Evolutionary conservation across 78 protist species (phyloP), one percentile per base, ranked within the genome.

Genomic region (Tieghemostelium lacteum): DNA sequence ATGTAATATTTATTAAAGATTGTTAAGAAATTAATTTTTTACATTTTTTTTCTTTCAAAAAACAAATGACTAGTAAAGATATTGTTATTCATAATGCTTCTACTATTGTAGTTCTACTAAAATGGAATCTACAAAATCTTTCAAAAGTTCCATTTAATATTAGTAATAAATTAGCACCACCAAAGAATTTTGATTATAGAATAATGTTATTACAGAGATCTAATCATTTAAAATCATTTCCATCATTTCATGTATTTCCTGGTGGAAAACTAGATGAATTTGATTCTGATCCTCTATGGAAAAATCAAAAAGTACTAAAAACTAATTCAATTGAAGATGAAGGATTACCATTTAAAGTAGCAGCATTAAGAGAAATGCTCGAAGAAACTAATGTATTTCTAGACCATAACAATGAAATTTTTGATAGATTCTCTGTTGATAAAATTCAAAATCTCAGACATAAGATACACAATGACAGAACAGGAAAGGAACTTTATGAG

Each of bases 131-230:
- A 45, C 64, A 31, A 40, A 58, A 42, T 36, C 28, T 17, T 22
- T 54, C 39, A 20, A 24, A 20, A 33, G 7, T 57, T 20, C 77
- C 77, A 37, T 55, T 8, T 24, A 22, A 60, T 24, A 20, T 10
- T 72, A 40, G 26, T 2, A 60, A 72, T 29, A 72, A 34, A 40
- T 2, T 72, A 1, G 4, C 26, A 29, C 89, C 69, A 66, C 73
- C 73, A 54, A 33, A 45, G 17, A 50, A 50, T 8, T 83, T 24
- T 83, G 89, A 83, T 60, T 83, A 83, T 69, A 61, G 77, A 33
- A 72, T 83, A 19, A 69, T 83, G 77, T 50, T 83, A 60, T 73
- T 83, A 16, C 66, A 83, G 54, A 83, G 89, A 83, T 69, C 89
- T 20, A 33, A 57, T 2, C 10, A 83, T 8, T 29, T 83, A 22